These are phyloP conservation scores for Colletotrichum sp. DNA, from an alignment of 2,329 filamentous ascomycete genomes.

Conservation along the genomic window DNA sequence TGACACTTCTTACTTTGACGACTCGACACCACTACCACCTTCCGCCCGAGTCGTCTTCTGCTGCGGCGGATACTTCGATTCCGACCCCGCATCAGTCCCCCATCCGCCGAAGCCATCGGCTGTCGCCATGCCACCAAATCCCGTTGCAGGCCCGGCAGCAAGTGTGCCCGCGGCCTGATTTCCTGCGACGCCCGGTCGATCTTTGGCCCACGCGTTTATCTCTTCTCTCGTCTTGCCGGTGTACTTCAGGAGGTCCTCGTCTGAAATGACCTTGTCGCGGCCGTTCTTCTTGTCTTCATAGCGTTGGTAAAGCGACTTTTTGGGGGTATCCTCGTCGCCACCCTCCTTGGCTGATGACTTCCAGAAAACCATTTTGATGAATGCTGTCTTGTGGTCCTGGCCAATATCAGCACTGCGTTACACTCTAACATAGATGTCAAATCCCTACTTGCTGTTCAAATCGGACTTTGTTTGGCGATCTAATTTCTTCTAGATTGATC, in stretches of 20 bases:
- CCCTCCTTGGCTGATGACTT: neutral
- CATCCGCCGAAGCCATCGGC: conserved; percentile 38
- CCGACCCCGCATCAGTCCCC: conserved; percentile 33
- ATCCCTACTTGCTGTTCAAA: neutral
- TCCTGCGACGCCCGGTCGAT: conserved; percentile 42
- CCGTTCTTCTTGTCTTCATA: conserved; percentile 35
- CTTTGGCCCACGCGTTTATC: conserved; percentile 41
- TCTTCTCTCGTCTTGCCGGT: conserved; percentile 39
- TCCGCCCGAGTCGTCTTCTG: neutral
- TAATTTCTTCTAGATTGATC: neutral
- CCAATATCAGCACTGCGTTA: neutral
- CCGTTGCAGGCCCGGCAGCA: conserved; percentile 31
- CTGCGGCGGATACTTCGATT: conserved; percentile 40
- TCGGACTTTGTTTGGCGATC: neutral
- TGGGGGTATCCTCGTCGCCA: neutral
- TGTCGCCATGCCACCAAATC: conserved; percentile 33
- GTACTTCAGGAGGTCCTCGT: conserved; percentile 45
- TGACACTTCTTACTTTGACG: neutral
- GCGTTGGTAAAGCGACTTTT: conserved; percentile 36
- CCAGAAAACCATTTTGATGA: neutral
- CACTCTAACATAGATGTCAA: neutral
- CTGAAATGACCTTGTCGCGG: conserved; percentile 31
- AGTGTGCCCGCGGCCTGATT: conserved; percentile 42
- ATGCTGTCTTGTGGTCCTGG: neutral
- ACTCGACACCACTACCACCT: neutral